phyloP scores from a whole-genome alignment of 495 filamentous ascomycete genomes.

The Astrothelium subdiscretum region DNA sequence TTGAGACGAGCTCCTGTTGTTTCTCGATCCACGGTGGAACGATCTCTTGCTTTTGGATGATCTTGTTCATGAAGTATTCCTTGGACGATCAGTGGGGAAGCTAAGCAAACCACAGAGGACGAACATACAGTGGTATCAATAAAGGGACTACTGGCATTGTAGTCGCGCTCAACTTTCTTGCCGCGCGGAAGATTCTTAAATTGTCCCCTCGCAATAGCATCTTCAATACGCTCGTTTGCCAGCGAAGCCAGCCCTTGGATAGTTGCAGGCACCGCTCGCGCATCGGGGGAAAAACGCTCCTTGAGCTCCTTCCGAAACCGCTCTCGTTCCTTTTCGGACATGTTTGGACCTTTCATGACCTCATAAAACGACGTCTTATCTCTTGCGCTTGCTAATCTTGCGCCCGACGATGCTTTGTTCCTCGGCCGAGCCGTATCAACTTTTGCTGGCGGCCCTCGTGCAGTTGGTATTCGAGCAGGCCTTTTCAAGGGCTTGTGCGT shows the following conservation, averaged over 20 bases:
- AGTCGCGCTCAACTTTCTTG: constrained; percentile 63
- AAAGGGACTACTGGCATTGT: constrained; percentile 77
- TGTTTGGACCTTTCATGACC: constrained; percentile 42
- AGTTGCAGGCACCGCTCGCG: constrained; percentile 63
- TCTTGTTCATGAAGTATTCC: constrained; percentile 97
- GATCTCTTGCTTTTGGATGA: constrained; percentile 87
- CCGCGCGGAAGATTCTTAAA: constrained; percentile 83
- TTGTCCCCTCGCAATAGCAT: constrained; percentile 83
- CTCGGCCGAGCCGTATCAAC: constrained; percentile 39
- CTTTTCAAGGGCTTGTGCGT: constrained; percentile 58
- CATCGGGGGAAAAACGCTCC: constrained; percentile 65
- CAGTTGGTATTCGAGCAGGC: constrained; percentile 29
- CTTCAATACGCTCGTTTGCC: constrained; percentile 88
- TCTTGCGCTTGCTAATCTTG: constrained; percentile 61
- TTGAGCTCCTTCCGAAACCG: constrained; percentile 58
- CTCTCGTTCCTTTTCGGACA: constrained; percentile 61
- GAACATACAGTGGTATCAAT: constrained; percentile 62
- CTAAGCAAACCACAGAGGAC: no score
- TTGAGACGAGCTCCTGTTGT: constrained; percentile 75
- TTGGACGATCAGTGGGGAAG: neutral
- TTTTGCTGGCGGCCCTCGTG: constrained; percentile 31
- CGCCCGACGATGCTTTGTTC: constrained; percentile 37
- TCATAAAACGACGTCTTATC: constrained; percentile 67
- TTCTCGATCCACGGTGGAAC: constrained; percentile 91
- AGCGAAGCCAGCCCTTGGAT: constrained; percentile 68